Evolutionary conservation across 257 asterid genomes (phyloP).

Genomic region (Solanum chmielewskii): DNA sequence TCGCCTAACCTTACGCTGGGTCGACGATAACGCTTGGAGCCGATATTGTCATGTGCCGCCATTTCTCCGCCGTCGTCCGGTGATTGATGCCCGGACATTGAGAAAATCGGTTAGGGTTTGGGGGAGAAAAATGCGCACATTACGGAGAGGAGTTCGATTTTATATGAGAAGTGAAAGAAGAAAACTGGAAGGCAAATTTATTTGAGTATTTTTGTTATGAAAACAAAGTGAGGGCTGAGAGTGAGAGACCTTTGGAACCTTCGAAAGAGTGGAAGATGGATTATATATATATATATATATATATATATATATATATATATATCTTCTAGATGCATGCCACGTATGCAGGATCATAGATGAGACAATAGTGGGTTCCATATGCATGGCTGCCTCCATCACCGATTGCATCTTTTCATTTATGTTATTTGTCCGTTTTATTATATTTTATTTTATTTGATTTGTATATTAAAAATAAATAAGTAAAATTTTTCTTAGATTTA

Average conservation of each 20-base stretch:
- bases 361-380: neutral
- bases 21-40: slow-evolving; percentile 7
- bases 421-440: neutral
- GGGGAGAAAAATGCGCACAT: neutral
- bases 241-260: neutral
- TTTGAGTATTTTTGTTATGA: neutral
- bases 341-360: neutral
- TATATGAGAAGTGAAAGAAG: neutral
- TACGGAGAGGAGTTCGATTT: neutral
- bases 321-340: neutral
- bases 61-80: neutral
- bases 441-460: no score
- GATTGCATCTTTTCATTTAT: neutral
- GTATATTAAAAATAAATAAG: no score
- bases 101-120: neutral
- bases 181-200: neutral
- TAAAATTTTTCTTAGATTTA: no score
- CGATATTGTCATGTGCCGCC: neutral
- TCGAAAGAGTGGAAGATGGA: neutral
- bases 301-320: neutral
- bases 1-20: slow-evolving; percentile 15
- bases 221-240: neutral
- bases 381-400: neutral
- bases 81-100: neutral
- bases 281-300: neutral